Percentiles rank a stretch among this genome's conserved stretches.
These are phyloP conservation scores for Ceratobasidium papillatum DNA, from an alignment of 1,284 basidiomycete genomes.

Conservation along the genomic window DNA sequence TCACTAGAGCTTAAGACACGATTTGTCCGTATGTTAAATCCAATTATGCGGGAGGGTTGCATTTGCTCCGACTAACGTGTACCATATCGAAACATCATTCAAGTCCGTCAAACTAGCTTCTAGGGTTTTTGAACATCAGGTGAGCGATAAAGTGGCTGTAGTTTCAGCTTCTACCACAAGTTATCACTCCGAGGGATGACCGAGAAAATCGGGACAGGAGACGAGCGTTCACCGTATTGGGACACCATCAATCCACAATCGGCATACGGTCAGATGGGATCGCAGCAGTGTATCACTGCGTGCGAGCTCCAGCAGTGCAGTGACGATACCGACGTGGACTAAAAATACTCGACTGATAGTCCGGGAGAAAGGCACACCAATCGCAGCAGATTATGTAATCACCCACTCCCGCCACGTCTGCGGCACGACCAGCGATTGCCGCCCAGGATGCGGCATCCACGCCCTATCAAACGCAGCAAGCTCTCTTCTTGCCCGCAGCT, in stretches of 20 bases:
- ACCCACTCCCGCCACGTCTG: neutral
- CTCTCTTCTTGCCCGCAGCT: neutral
- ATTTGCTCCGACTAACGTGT: too few relatives aligned
- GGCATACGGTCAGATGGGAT: neutral
- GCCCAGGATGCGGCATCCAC: neutral
- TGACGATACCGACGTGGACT: neutral
- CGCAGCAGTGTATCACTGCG: neutral
- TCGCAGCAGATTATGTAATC: neutral
- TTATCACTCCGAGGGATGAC: neutral
- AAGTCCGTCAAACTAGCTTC: too few relatives aligned
- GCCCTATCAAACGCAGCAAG: neutral
- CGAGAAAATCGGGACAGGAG: neutral
- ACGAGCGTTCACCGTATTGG: neutral
- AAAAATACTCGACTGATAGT: neutral
- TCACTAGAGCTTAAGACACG: too few relatives aligned
- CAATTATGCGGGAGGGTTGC: too few relatives aligned
- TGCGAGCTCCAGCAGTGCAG: neutral
- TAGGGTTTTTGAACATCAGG: too few relatives aligned
- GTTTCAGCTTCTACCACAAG: too few relatives aligned
- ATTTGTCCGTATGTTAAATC: too few relatives aligned
- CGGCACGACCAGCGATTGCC: neutral
- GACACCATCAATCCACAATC: neutral
- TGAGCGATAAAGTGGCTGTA: too few relatives aligned
- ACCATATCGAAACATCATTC: too few relatives aligned
- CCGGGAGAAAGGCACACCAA: neutral